Base-by-base conservation (phyloP, 2,329 filamentous ascomycete genomes). In the Alternaria novae-zelandiae region DNA sequence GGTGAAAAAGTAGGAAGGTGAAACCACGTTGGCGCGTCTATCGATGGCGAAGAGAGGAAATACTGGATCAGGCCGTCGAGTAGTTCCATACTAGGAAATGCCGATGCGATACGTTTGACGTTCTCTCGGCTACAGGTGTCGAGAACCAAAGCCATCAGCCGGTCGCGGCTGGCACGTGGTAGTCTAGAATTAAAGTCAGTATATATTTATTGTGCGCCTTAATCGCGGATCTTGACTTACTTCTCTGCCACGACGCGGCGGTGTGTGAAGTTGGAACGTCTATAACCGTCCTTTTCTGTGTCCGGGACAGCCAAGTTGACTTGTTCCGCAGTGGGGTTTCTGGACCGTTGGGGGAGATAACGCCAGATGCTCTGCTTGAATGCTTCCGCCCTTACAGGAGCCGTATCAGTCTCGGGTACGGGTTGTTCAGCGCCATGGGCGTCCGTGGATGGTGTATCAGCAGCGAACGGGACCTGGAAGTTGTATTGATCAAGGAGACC, bases 111-210 rank as follows among this genome's bases (percentile, higher is more conserved):
- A 54, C 82, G 85, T 63, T 68, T 69, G 74, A 84, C 78, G 78
- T 85, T 79, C 77, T 85, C 70, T 3, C 80, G 79, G 50, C 85
- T 86, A 69, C 86, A 89, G 5, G 86, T 88, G 54, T 84, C 83
- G 36, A 92, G 79, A 2, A 92, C 86, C 61, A 91, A 84, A 11
- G 86, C 88, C 59, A 93, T 80, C 2, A 91, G 84, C 50, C 84
- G 85, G 74, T 93, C 90, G 28, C 83, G 78, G 20, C 80, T 80
- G 3, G 77, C 79, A 46, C 79, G 78, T 17, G 78, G 75, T 4
- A 84, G 45, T 59, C 60, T 63, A 32, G 11, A 13, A n/a, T 15
- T 3, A 53, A 20, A 4, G 30, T 47, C n/a, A n/a, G 46, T 20
- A 7, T 7, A 21, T 1, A 9, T 2, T 17, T 25, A 46, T 45